Conservation (phyloP, 1,284 basidiomycete genomes). For the Cystobasidiaceae sp. region DNA sequence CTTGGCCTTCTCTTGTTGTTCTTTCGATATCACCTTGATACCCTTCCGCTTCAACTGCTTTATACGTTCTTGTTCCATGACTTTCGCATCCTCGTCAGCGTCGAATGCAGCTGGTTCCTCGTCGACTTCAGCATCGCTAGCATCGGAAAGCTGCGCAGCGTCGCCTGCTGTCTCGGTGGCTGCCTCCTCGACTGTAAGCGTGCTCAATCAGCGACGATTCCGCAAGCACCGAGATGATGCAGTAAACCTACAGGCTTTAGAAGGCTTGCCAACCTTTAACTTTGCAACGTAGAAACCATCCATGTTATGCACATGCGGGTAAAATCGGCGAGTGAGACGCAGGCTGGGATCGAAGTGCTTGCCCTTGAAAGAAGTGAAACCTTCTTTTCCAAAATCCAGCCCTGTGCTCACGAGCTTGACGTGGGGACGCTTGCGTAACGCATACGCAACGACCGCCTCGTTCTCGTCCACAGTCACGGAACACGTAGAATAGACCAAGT, state of each 20-base stretch:
- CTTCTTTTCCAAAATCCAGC: constrained; percentile 86
- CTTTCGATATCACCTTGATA: constrained; percentile 48
- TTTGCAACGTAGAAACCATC: constrained; percentile 99
- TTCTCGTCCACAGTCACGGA: constrained; percentile 98
- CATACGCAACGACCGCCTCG: constrained; percentile 96
- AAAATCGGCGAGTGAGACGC: constrained; percentile 77
- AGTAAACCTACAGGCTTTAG: constrained; percentile 7
- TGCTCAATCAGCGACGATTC: too few species aligned
- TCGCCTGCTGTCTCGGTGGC: constrained; percentile 45
- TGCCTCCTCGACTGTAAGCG: constrained; percentile 34
- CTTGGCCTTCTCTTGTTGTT: constrained; percentile 38
- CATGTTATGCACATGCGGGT: constrained; percentile 71
- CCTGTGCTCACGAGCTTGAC: constrained; percentile 90
- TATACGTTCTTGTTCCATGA: constrained; percentile 49
- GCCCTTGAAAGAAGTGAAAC: constrained; percentile 83
- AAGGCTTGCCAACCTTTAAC: constrained; percentile 82
- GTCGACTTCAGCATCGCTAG: constrained; percentile 43
- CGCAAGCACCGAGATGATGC: neutral
- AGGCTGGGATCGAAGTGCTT: constrained; percentile 79
- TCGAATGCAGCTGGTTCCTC: constrained; percentile 46
- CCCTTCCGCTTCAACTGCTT: constrained; percentile 51
- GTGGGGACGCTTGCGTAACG: constrained; percentile 90
- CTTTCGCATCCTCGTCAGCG: constrained; percentile 47
- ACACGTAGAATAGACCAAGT: constrained; percentile 96
- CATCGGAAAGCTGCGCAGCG: constrained; percentile 43